Evolutionary conservation across 306 rosid species (phyloP).

Genomic region (Myrica gale): DNA sequence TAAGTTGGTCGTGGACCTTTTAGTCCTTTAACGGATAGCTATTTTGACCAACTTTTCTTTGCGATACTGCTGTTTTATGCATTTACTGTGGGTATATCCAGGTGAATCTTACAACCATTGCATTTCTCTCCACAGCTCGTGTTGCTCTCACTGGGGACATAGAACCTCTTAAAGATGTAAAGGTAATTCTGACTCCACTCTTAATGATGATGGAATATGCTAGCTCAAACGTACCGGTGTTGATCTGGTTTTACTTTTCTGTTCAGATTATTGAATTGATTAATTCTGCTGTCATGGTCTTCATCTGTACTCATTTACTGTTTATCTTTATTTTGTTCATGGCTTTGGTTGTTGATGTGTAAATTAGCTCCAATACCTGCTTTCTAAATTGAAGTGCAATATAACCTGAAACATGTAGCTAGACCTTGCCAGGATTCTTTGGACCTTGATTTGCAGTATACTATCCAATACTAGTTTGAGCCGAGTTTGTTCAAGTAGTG

Average conservation of each 20-base stretch:
- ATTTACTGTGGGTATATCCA: not conserved
- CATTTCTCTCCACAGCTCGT: constrained; percentile 26
- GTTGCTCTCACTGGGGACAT: constrained; percentile 85
- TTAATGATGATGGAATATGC: constrained; percentile 16
- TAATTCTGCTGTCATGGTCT: constrained; percentile 4
- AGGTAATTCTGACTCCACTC: constrained; percentile 47
- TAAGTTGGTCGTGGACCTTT: not conserved
- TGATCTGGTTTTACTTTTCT: no score
- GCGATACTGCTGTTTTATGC: not conserved
- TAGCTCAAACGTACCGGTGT: not conserved
- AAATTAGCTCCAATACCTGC: not conserved
- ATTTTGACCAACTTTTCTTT: not conserved
- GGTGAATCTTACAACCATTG: not conserved
- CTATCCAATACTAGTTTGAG: not conserved
- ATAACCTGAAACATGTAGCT: not conserved
- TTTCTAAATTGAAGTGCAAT: not conserved
- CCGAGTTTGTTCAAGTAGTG: no score
- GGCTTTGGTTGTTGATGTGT: not conserved
- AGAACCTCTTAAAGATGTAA: constrained; percentile 57
- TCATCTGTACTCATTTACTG: not conserved
- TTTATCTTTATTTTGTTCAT: not conserved
- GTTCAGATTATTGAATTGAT: constrained; percentile 1
- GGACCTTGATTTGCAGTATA: not conserved
- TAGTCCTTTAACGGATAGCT: not conserved
- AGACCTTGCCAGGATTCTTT: not conserved